A percentile compares a stretch with the other conserved stretches of the same genome.
phyloP scores from a whole-genome alignment of 1,139 yeast genomes.

The Taiozyma onychis region DNA sequence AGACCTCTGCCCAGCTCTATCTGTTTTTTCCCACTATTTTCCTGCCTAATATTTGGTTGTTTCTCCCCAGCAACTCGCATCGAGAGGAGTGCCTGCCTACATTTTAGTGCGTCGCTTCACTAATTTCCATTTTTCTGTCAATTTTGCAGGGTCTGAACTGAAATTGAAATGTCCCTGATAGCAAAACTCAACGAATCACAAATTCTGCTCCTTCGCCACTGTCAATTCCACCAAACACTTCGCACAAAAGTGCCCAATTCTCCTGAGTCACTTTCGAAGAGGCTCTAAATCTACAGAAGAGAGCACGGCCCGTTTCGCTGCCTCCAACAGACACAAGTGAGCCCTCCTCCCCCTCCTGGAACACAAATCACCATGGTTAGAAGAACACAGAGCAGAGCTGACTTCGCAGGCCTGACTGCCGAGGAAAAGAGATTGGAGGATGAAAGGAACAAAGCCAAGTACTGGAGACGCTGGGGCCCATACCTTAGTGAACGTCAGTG shows the following conservation, averaged over 20 bases:
- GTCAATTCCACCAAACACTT: background rate
- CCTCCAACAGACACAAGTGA: background rate
- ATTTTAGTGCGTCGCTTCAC: no score
- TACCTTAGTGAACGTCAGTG: constrained; percentile 88
- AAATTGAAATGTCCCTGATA: background rate
- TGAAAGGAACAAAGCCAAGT: constrained; percentile 50
- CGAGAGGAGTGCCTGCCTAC: background rate
- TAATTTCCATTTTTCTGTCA: background rate
- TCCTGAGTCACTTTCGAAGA: no score
- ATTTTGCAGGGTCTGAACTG: background rate
- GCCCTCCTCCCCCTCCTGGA: background rate
- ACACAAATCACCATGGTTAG: constrained; percentile 9
- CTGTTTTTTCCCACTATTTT: no score
- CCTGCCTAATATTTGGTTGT: background rate
- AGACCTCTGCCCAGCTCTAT: background rate
- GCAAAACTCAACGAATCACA: background rate
- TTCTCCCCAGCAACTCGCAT: background rate
- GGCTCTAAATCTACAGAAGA: no score
- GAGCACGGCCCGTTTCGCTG: background rate
- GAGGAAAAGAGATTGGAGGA: constrained; percentile 69
- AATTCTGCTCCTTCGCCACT: background rate
- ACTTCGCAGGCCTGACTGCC: constrained; percentile 35
- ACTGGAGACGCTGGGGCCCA: constrained; percentile 93
- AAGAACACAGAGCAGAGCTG: constrained; percentile 22
- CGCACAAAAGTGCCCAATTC: no score